Conservation (phyloP, 1,139 yeast genomes). For the Pichia sp. region DNA sequence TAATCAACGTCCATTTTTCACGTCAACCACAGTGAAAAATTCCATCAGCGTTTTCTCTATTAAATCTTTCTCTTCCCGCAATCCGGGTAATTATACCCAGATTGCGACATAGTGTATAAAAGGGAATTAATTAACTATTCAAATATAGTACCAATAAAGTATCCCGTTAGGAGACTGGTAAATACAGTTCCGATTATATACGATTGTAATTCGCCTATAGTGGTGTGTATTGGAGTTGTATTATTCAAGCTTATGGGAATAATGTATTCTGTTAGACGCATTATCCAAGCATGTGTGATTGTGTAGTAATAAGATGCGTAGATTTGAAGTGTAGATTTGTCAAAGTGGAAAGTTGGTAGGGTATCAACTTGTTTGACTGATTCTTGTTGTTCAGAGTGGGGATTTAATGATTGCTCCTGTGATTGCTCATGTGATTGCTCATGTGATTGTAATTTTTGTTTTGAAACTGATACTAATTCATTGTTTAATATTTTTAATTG, state of each 20-base stretch:
- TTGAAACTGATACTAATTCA: neutral
- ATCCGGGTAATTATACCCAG: too few species aligned
- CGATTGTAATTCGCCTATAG: slow-evolving; percentile 7
- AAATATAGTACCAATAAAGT: slow-evolving; percentile 1
- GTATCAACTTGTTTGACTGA: too few species aligned
- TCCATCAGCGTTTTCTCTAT: too few species aligned
- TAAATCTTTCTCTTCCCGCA: too few species aligned
- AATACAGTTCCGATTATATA: slow-evolving; percentile 1
- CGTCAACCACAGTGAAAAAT: too few species aligned
- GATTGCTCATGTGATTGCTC: too few species aligned
- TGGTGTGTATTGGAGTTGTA: slow-evolving; percentile 1
- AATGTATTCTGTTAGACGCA: neutral
- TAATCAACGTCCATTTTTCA: too few species aligned
- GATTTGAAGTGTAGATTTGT: too few species aligned
- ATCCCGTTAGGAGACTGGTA: slow-evolving; percentile 1
- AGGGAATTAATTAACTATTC: neutral
- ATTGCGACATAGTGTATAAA: too few species aligned
- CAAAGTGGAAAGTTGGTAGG: too few species aligned
- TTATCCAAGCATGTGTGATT: neutral
- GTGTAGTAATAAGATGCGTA: neutral
- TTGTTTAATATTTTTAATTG: slow-evolving; percentile 11
- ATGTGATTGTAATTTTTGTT: neutral
- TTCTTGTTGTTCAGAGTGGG: too few species aligned
- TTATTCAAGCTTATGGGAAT: slow-evolving; percentile 2
- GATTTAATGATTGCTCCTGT: neutral